Evolutionary conservation across 2,329 filamentous ascomycete genomes (phyloP).

Genomic region (Arthrobotrys conoides): DNA sequence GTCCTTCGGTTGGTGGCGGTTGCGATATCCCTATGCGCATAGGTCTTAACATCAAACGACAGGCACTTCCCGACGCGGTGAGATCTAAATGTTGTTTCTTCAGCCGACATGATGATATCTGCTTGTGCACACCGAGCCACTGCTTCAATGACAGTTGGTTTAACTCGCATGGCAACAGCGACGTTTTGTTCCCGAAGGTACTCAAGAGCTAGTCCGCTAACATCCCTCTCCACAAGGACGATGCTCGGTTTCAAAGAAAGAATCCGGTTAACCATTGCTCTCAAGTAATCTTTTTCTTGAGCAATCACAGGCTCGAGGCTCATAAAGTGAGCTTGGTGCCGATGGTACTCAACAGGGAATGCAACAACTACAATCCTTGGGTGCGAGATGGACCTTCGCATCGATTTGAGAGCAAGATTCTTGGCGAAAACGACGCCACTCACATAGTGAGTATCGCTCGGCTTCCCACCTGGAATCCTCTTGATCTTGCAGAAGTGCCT

Average conservation of each 20-base stretch:
- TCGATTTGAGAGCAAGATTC: slow-evolving; percentile 94
- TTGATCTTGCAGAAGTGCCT: slow-evolving; percentile 98
- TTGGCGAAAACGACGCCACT: slow-evolving; percentile 98
- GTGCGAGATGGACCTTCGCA: slow-evolving; percentile 86
- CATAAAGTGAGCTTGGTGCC: slow-evolving; percentile 96
- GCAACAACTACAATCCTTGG: slow-evolving; percentile 93
- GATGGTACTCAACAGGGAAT: slow-evolving; percentile 95
- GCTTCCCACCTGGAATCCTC: slow-evolving; percentile 90
- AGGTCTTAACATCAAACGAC: slow-evolving; percentile 95
- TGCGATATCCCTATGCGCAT: slow-evolving; percentile 81
- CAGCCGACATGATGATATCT: slow-evolving; percentile 91
- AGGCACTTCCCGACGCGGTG: slow-evolving; percentile 84
- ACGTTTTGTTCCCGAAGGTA: slow-evolving; percentile 90
- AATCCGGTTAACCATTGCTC: slow-evolving; percentile 92
- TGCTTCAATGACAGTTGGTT: slow-evolving; percentile 93
- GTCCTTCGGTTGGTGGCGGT: slow-evolving; percentile 77
- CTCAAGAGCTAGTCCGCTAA: slow-evolving; percentile 90
- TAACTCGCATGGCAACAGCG: slow-evolving; percentile 95
- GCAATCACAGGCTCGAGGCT: slow-evolving; percentile 96
- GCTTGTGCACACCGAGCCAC: slow-evolving; percentile 93
- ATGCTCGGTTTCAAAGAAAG: slow-evolving; percentile 86
- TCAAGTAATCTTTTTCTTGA: slow-evolving; percentile 93
- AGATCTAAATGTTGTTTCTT: slow-evolving; percentile 84
- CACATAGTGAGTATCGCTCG: slow-evolving; percentile 94
- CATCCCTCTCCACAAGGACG: slow-evolving; percentile 90